Conservation (phyloP, 148 eudicot species). For the Gaultheria prostrata region DNA sequence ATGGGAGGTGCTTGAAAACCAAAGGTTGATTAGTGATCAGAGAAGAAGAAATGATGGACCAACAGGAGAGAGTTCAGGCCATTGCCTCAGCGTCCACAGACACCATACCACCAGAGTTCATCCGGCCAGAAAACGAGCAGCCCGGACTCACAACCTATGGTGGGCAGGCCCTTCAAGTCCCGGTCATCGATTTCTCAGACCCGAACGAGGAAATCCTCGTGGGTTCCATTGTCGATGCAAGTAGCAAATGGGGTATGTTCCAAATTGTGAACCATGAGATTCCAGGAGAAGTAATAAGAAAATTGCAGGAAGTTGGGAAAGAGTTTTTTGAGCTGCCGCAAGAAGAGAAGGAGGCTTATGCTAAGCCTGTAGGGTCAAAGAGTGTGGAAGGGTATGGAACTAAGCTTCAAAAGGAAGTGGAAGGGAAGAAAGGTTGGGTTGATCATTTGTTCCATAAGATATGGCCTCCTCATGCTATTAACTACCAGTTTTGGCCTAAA, state of each 20-base stretch:
- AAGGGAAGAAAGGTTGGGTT: slow-evolving; percentile 73
- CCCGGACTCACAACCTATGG: slow-evolving; percentile 39
- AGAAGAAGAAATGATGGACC: neutral
- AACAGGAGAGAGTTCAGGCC: slow-evolving; percentile 45
- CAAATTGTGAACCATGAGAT: slow-evolving; percentile 52
- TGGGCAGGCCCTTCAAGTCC: slow-evolving; percentile 33
- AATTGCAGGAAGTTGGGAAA: slow-evolving; percentile 40
- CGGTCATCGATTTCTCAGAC: slow-evolving; percentile 34
- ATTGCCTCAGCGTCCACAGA: slow-evolving; percentile 31
- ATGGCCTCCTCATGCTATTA: slow-evolving; percentile 68
- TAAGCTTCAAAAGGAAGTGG: slow-evolving; percentile 47
- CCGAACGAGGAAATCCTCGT: slow-evolving; percentile 25
- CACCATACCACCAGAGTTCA: slow-evolving; percentile 45
- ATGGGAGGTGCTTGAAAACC: no score
- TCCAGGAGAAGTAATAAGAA: slow-evolving; percentile 31
- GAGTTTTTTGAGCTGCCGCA: slow-evolving; percentile 47
- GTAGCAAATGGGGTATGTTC: slow-evolving; percentile 52
- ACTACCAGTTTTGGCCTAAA: slow-evolving; percentile 68
- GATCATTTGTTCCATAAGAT: slow-evolving; percentile 80
- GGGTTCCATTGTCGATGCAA: slow-evolving; percentile 28
- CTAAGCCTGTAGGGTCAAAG: slow-evolving; percentile 38
- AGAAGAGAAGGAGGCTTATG: slow-evolving; percentile 53
- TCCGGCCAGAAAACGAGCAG: slow-evolving; percentile 42
- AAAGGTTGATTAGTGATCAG: neutral
- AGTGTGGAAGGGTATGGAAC: slow-evolving; percentile 68